Percentiles rank a stretch among this genome's conserved stretches.
Conservation (phyloP, 192 early-diverging fungal genomes). For the Linnemannia zychae region DNA sequence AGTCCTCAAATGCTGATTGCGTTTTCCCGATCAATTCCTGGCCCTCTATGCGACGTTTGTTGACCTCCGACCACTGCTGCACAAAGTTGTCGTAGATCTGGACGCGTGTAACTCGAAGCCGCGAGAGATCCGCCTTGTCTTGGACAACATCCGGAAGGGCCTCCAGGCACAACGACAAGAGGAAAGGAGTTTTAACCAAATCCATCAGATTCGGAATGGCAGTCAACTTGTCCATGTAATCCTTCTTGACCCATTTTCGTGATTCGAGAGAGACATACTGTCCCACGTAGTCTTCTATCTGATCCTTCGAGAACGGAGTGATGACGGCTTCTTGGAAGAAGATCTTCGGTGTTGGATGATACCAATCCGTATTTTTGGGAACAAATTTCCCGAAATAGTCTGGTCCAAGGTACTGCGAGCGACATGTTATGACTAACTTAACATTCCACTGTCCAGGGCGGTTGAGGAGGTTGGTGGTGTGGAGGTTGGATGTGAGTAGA, state of each 20-base stretch:
- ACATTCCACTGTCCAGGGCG: not conserved
- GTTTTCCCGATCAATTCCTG: not conserved
- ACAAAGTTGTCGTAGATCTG: not conserved
- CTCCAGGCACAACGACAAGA: not conserved
- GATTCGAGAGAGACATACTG: not conserved
- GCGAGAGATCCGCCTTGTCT: not conserved
- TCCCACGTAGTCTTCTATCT: not conserved
- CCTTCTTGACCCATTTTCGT: not conserved
- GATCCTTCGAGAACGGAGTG: not conserved
- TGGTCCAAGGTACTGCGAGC: not conserved
- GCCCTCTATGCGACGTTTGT: not conserved
- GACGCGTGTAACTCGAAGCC: not conserved
- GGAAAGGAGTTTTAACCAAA: not conserved
- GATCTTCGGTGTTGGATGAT: no score
- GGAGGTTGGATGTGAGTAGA: not conserved
- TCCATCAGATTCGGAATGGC: not conserved
- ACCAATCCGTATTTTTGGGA: not conserved
- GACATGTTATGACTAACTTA: not conserved
- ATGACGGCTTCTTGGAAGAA: slow-evolving; percentile 8
- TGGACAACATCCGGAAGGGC: not conserved
- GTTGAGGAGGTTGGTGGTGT: not conserved
- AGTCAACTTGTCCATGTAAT: not conserved
- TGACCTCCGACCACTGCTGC: not conserved
- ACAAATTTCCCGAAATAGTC: not conserved
- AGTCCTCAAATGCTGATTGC: not conserved